Evolutionary conservation across 306 rosid species (phyloP), one percentile per base, ranked within the genome.

Genomic region (Argentina anserina): DNA sequence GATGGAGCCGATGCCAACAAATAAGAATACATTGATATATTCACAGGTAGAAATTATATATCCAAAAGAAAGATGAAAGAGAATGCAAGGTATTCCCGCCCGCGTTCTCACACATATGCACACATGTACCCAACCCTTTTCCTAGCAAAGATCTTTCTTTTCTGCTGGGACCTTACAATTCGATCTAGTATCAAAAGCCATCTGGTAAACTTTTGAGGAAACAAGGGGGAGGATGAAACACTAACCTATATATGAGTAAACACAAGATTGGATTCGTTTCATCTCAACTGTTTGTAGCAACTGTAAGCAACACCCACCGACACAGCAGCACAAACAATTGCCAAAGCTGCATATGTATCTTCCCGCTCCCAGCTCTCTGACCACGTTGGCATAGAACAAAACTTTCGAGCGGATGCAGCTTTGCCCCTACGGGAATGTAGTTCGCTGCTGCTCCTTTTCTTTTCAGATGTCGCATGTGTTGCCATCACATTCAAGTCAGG

Each of bases 281-380:
- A 89, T 69, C 75, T 79, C 80, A 83, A 67, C 75, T 93, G 88
- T 76, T 85, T 90, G 88, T 84, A 90, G 94, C 89, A 91, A 86
- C 89, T 85, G 84, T 82, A 90, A 73, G 98, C 98, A 71, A 90
- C 69, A 59, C 72, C 86, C 45, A 93, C 97, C 0, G 97, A 90
- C 18, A 80, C 88, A 23, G 88, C 96, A 53, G 98, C 98, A 77
- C 96, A 93, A 37, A 78, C 81, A 65, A 93, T 93, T 39, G 97
- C 92, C 42, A 89, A 80, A 64, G 87, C 94, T 2, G 98, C 98
- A 36, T 86, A 85, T 2, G 96, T 87, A 81, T 93, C 98, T 78
- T 93, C 98, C 10, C 80, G 86, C 75, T 93, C 97, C 98, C 98
- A 93, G 79, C 87, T 82, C 66, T 90, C 92, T 11, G 89, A 82